Evolutionary conservation across 306 rosid species (phyloP).

Genomic region (Lagenaria siceraria): DNA sequence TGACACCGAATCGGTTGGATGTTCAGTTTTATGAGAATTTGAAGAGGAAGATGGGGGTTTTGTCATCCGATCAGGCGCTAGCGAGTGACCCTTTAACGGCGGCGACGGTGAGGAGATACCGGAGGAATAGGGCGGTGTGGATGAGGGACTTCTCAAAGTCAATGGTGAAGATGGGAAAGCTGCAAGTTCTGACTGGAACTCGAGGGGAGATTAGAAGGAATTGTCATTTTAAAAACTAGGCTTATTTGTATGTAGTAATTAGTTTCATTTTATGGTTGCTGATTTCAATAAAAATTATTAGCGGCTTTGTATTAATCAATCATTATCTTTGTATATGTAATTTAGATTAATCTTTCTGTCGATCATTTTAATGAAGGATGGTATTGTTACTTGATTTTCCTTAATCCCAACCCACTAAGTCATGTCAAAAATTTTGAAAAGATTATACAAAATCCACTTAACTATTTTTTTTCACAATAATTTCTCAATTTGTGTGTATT

Average conservation of each 20-base stretch:
- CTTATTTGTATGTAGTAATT: neutral
- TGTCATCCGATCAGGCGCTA: conserved; percentile 5
- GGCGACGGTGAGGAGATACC: neutral
- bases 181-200: neutral
- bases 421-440: too few relatives aligned
- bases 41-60: conserved; percentile 2
- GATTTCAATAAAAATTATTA: neutral
- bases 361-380: too few relatives aligned
- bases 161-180: conserved; percentile 12
- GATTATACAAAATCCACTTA: too few relatives aligned
- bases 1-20: conserved; percentile 1
- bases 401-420: too few relatives aligned
- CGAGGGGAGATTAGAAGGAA: conserved; percentile 12
- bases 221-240: neutral
- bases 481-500: too few relatives aligned
- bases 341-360: too few relatives aligned
- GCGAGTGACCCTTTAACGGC: neutral
- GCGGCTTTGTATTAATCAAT: too few relatives aligned
- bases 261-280: neutral
- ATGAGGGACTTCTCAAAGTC: conserved; percentile 6
- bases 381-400: too few relatives aligned
- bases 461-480: too few relatives aligned
- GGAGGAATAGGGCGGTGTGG: neutral
- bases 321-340: too few relatives aligned
- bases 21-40: neutral